Evolutionary conservation across 2,329 filamentous ascomycete genomes (phyloP).

Genomic region (Ramichloridium luteum): DNA sequence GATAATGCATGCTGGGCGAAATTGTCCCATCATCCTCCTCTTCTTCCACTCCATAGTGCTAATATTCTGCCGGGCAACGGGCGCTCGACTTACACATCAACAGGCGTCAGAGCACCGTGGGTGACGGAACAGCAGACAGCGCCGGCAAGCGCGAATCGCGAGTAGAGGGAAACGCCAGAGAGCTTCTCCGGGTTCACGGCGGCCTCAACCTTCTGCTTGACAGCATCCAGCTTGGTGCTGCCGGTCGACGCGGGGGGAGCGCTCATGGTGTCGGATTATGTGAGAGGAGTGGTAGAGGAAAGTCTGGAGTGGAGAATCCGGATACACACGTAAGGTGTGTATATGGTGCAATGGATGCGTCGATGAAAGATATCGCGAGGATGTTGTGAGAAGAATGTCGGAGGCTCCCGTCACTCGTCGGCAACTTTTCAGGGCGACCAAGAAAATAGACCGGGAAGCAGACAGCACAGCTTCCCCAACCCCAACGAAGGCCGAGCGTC

Average conservation of each 20-base stretch:
- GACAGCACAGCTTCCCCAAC: too few relatives aligned
- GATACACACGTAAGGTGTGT: slow-evolving; percentile 1
- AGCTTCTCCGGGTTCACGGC: slow-evolving; percentile 40
- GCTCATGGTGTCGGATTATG: slow-evolving; percentile 21
- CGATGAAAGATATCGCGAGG: too few relatives aligned
- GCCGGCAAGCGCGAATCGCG: slow-evolving; percentile 91
- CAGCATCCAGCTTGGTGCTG: slow-evolving; percentile 41
- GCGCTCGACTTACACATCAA: slow-evolving; percentile 92
- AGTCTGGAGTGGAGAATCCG: neutral
- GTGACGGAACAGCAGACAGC: slow-evolving; percentile 97
- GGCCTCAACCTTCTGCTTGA: slow-evolving; percentile 36
- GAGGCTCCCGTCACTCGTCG: too few relatives aligned
- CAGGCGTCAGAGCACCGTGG: slow-evolving; percentile 90
- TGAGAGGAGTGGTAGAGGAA: slow-evolving; percentile 3
- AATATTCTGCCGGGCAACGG: too few relatives aligned
- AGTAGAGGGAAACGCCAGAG: slow-evolving; percentile 65
- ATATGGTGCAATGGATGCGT: too few relatives aligned
- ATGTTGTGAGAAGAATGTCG: too few relatives aligned
- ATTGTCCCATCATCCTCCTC: too few relatives aligned
- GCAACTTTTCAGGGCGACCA: too few relatives aligned
- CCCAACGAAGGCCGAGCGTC: too few relatives aligned
- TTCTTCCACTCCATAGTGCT: neutral
- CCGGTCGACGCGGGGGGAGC: slow-evolving; percentile 37
- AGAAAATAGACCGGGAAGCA: too few relatives aligned
- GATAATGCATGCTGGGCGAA: too few relatives aligned